Evolutionary conservation across 192 early-diverging fungal genomes (phyloP).

Genomic region (Rhizophagus sp.): DNA sequence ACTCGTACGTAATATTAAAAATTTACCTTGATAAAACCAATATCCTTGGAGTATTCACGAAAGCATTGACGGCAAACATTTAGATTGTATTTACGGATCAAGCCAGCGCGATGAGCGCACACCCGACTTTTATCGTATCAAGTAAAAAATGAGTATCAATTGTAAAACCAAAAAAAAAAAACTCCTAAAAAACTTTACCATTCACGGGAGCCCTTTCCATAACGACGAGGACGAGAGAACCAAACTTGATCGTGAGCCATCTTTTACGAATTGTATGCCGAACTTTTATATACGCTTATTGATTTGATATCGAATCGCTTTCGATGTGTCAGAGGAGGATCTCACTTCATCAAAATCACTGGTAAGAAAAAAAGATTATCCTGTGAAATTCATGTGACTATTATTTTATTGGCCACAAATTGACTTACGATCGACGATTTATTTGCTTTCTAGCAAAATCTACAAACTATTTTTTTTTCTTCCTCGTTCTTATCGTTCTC

Average conservation of each 20-base stretch:
- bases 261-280: slow-evolving; percentile 35
- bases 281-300: not conserved
- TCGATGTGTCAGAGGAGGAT: not conserved
- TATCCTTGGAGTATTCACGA: slow-evolving; percentile 97
- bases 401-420: no score
- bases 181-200: slow-evolving; percentile 60
- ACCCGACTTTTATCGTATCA: slow-evolving; percentile 71
- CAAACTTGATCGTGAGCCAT: slow-evolving; percentile 98
- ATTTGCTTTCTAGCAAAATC: no score
- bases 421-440: no score
- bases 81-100: slow-evolving; percentile 99
- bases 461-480: no score
- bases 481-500: no score
- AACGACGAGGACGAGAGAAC: slow-evolving; percentile 95
- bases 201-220: slow-evolving; percentile 98
- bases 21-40: slow-evolving; percentile 97
- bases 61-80: slow-evolving; percentile 99
- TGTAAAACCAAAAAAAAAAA: slow-evolving; percentile 3
- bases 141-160: not conserved
- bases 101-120: slow-evolving; percentile 98
- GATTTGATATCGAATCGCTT: not conserved
- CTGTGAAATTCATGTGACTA: no score
- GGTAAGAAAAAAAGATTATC: no score
- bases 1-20: not conserved
- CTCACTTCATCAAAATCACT: no score